phyloP scores from a whole-genome alignment of 2,329 filamentous ascomycete species.

The Exophiala viscosa region DNA sequence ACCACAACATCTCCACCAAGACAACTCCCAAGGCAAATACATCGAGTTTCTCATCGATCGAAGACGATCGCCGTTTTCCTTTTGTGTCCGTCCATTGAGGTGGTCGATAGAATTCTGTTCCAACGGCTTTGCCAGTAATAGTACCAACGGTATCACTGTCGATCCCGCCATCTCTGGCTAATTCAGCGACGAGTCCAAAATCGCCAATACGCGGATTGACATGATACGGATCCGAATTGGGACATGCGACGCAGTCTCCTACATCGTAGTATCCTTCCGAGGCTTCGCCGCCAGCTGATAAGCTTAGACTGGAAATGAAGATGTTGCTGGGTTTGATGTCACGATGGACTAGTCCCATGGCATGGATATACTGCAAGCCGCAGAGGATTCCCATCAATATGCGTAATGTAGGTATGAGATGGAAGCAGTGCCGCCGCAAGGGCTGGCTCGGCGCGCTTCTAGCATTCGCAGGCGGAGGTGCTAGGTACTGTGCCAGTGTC shows the following conservation, averaged over 20 bases:
- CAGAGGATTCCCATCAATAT: slow-evolving; percentile 59
- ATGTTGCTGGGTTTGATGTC: slow-evolving; percentile 68
- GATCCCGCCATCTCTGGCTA: slow-evolving; percentile 20
- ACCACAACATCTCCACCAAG: slow-evolving; percentile 58
- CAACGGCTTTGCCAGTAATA: slow-evolving; percentile 46
- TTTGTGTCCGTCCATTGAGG: slow-evolving; percentile 30
- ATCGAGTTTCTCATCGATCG: slow-evolving; percentile 51
- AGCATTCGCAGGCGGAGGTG: slow-evolving; percentile 33
- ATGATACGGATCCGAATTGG: slow-evolving; percentile 35
- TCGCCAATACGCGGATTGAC: slow-evolving; percentile 63
- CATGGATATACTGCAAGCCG: slow-evolving; percentile 63
- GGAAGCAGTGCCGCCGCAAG: slow-evolving; percentile 57
- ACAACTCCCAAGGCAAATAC: slow-evolving; percentile 34
- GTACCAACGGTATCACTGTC: not conserved
- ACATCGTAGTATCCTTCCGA: slow-evolving; percentile 45
- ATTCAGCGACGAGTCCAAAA: slow-evolving; percentile 62
- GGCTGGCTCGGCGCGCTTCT: slow-evolving; percentile 6
- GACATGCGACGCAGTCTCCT: slow-evolving; percentile 22
- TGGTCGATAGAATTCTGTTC: slow-evolving; percentile 62
- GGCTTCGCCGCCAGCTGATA: slow-evolving; percentile 33
- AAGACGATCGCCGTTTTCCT: slow-evolving; percentile 1
- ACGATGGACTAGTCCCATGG: slow-evolving; percentile 59
- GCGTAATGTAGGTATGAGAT: slow-evolving; percentile 53
- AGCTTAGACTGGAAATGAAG: slow-evolving; percentile 53
- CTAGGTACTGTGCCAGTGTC: slow-evolving; percentile 58